Evolutionary conservation across 768 basidiomycete genomes (phyloP).

Genomic region (Collybiopsis luxurians): DNA sequence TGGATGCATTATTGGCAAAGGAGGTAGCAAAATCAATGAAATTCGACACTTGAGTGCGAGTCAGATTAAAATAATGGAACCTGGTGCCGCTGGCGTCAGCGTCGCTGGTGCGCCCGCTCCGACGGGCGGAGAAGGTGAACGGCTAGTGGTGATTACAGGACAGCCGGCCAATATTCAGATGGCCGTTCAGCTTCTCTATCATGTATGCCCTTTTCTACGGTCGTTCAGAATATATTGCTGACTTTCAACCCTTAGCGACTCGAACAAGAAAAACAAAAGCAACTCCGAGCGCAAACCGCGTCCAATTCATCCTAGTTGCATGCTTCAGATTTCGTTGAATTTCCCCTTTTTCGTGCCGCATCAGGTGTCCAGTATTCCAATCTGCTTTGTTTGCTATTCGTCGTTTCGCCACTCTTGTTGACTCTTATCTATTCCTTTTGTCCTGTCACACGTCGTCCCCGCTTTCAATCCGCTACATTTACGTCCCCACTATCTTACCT

Average conservation of each 20-base stretch:
- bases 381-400: background rate
- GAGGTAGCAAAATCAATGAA: conserved; percentile 98
- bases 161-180: conserved; percentile 92
- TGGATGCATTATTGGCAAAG: conserved; percentile 97
- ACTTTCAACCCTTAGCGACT: conserved; percentile 52
- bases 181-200: conserved; percentile 90
- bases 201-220: conserved; percentile 45
- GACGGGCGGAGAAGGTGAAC: conserved; percentile 79
- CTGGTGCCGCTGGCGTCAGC: conserved; percentile 73
- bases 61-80: conserved; percentile 98
- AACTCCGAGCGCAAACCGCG: conserved; percentile 42
- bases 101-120: conserved; percentile 61
- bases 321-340: background rate
- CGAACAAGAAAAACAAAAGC: conserved; percentile 90
- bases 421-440: background rate
- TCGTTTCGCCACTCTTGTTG: background rate
- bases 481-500: background rate
- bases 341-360: background rate
- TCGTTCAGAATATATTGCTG: background rate
- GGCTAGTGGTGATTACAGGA: conserved; percentile 97
- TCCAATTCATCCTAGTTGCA: too few relatives aligned
- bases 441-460: background rate
- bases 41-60: conserved; percentile 94
- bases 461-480: background rate
- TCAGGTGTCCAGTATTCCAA: background rate